Conservation (phyloP, 73 alveolate species). For the Blepharisma japonicum region DNA sequence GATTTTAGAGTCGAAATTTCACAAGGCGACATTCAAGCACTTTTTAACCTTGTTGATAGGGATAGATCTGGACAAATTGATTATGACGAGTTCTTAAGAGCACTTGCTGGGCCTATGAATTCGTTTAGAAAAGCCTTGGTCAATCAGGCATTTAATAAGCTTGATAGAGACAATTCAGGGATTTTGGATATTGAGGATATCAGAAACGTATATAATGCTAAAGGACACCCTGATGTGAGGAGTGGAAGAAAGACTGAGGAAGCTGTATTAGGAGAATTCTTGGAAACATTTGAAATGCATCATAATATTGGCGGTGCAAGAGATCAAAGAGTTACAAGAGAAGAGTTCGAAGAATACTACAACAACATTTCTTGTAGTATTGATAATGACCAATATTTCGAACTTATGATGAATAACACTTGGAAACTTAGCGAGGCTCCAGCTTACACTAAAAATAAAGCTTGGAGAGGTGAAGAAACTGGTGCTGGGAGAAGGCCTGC, state of each 20-base stretch:
- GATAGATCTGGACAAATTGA: constrained; percentile 60
- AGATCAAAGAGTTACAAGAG: constrained; percentile 13
- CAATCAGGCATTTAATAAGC: constrained; percentile 55
- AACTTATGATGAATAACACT: constrained; percentile 75
- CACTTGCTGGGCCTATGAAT: constrained; percentile 69
- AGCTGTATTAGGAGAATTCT: constrained; percentile 48
- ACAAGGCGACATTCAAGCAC: constrained; percentile 49
- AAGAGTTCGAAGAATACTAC: constrained; percentile 67
- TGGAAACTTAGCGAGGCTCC: constrained; percentile 68
- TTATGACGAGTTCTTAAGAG: constrained; percentile 67
- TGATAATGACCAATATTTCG: constrained; percentile 79
- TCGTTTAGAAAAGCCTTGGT: constrained; percentile 59
- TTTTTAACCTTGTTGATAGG: constrained; percentile 50
- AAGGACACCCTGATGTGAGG: constrained; percentile 83
- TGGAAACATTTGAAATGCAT: constrained; percentile 53
- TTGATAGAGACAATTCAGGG: constrained; percentile 65
- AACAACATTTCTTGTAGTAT: constrained; percentile 59
- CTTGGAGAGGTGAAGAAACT: neutral
- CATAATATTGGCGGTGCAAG: constrained; percentile 41
- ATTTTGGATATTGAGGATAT: constrained; percentile 57
- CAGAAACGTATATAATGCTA: constrained; percentile 50
- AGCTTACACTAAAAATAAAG: constrained; percentile 3
- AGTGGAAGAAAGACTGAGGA: constrained; percentile 58
- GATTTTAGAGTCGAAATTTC: constrained; percentile 60
- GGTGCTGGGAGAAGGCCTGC: too few relatives aligned